Evolutionary conservation across 352 stramenopile species (phyloP).

Genomic region (Phytopythium mirpurense): DNA sequence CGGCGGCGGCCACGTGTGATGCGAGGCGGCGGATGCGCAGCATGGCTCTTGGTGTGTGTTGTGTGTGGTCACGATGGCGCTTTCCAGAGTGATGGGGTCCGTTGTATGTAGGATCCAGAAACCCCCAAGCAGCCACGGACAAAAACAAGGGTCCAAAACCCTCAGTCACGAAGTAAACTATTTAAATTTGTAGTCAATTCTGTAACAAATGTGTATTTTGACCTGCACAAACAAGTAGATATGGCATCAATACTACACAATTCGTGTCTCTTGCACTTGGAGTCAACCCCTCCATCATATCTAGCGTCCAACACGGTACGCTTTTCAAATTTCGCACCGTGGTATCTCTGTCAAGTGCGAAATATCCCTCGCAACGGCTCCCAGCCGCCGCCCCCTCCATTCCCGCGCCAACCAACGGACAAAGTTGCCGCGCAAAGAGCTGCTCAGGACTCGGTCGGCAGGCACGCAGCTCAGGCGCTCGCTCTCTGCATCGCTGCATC

Average conservation of each 20-base stretch:
- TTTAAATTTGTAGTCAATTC: too few relatives aligned
- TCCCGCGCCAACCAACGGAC: slow-evolving; percentile 6
- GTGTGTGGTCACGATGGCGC: not conserved
- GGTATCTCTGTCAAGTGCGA: not conserved
- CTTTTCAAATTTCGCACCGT: not conserved
- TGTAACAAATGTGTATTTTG: too few relatives aligned
- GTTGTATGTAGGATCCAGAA: too few relatives aligned
- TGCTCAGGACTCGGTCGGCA: too few relatives aligned
- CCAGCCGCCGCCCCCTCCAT: not conserved
- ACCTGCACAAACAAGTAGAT: too few relatives aligned
- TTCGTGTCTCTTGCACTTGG: slow-evolving; percentile 1
- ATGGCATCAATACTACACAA: too few relatives aligned
- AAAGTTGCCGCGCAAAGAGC: not conserved
- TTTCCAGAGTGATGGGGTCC: slow-evolving; percentile 1
- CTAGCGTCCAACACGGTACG: not conserved
- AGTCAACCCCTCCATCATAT: not conserved
- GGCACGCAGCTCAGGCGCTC: too few relatives aligned
- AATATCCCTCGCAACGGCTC: slow-evolving; percentile 2
- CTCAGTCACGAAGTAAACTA: too few relatives aligned
- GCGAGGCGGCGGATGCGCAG: slow-evolving; percentile 7
- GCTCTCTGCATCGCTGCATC: too few relatives aligned
- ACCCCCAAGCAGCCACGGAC: too few relatives aligned
- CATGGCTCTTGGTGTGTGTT: too few relatives aligned
- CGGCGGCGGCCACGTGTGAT: slow-evolving; percentile 3
- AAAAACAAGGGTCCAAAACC: slow-evolving; percentile 3